phyloP scores from a whole-genome alignment of 805 yeast species.

The Starmerella khaoyaiensis region DNA sequence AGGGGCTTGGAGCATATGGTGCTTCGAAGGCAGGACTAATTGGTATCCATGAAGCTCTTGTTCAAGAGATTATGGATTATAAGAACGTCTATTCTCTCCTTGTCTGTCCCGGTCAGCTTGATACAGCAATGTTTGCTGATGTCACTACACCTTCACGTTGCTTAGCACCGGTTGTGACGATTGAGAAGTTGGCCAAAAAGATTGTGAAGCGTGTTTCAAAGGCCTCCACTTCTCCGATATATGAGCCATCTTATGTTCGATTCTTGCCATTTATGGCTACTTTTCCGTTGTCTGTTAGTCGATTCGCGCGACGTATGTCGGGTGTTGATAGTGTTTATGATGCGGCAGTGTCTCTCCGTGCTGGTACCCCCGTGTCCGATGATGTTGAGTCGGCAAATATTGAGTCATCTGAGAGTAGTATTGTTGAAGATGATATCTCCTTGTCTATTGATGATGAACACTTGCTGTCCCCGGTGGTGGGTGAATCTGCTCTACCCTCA shows the following conservation, averaged over 20 bases:
- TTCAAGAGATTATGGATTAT: slow-evolving; percentile 41
- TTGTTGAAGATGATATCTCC: no score
- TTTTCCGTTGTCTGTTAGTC: slow-evolving; percentile 57
- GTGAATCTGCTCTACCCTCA: no score
- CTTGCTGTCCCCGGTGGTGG: no score
- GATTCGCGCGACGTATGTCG: slow-evolving; percentile 41
- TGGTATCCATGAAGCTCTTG: slow-evolving; percentile 70
- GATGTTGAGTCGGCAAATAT: no score
- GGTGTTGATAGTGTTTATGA: slow-evolving; percentile 47
- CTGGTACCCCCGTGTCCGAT: no score
- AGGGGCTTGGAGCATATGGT: slow-evolving; percentile 65
- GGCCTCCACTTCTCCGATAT: slow-evolving; percentile 56
- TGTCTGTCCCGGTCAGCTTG: slow-evolving; percentile 78
- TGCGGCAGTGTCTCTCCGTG: no score
- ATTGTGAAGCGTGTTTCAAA: slow-evolving; percentile 43
- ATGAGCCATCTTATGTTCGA: slow-evolving; percentile 63
- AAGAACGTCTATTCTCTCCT: slow-evolving; percentile 57
- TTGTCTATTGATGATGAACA: no score
- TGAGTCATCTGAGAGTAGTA: no score
- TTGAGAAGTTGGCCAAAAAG: slow-evolving; percentile 46
- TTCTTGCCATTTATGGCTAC: slow-evolving; percentile 59
- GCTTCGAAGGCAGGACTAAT: slow-evolving; percentile 82
- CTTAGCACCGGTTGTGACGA: slow-evolving; percentile 74
- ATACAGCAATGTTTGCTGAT: slow-evolving; percentile 58
- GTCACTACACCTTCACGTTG: slow-evolving; percentile 60